Evolutionary conservation across 768 basidiomycete species (phyloP).

Genomic region (Paxillus involutus): DNA sequence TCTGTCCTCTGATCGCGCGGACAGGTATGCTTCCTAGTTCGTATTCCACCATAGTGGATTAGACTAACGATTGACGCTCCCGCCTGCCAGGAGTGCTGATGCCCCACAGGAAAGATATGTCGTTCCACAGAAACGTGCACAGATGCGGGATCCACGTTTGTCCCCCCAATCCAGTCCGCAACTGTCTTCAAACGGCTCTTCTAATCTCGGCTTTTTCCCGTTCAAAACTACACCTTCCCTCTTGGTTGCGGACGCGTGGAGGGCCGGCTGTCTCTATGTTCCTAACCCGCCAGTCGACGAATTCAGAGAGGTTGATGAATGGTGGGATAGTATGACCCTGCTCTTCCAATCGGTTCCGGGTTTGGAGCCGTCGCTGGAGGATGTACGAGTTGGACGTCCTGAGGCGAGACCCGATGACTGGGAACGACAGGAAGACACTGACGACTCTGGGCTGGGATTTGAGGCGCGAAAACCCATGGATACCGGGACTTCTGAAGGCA

Average conservation of each 20-base stretch:
- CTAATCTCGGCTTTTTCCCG: conserved; percentile 9
- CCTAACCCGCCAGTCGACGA: conserved; percentile 13
- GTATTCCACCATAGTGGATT: background rate
- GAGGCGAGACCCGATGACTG: too few relatives aligned
- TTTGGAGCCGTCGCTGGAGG: background rate
- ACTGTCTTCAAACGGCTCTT: background rate
- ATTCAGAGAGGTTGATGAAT: background rate
- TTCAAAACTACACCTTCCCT: conserved; percentile 4
- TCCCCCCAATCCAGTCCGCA: background rate
- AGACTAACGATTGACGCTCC: background rate
- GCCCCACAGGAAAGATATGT: conserved; percentile 10
- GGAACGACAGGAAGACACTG: too few relatives aligned
- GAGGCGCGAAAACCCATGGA: too few relatives aligned
- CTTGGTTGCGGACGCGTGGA: conserved; percentile 11
- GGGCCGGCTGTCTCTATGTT: conserved; percentile 11
- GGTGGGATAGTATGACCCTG: conserved; percentile 8
- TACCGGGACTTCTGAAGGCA: too few relatives aligned
- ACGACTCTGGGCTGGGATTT: too few relatives aligned
- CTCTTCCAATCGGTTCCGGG: background rate
- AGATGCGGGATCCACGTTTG: background rate
- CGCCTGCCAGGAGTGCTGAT: background rate
- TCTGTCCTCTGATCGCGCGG: background rate
- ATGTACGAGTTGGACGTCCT: background rate
- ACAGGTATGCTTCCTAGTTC: background rate
- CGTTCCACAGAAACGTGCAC: conserved; percentile 18